Base-by-base conservation (phyloP, 75 land plant genomes). In the Larix kaempferi region DNA sequence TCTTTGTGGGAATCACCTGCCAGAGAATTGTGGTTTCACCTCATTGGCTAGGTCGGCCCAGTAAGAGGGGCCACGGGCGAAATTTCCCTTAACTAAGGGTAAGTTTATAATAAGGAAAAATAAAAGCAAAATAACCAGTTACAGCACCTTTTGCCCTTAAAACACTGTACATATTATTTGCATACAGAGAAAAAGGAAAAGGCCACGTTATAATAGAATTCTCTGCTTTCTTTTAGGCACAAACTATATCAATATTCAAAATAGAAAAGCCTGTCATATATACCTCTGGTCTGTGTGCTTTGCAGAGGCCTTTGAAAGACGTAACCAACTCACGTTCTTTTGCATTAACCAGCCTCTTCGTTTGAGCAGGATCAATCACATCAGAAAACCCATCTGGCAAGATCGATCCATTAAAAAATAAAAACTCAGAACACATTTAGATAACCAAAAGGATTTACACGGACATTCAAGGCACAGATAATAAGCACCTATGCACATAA, bases 321-420 rank as follows among this genome's bases (percentile, higher is more conserved):
- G 21, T 69, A 3, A n/a, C 72, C 49, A 69, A 44, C 72, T 69
- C 72, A 39, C 1, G 39, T 39, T 69, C 72, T 69, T 41, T 69
- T 37, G 72, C 72, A 41, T 69, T 44, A 69, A 69, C 22, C 72
- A 69, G 23, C 72, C 72, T 69, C 72, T 69, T 69, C 13, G 21
- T 33, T 69, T 69, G 41, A 37, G 72, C 5, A 39, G 39, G 72
- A 41, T 69, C 72, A 69, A 69, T 69, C 22, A 69, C 72, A 69
- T 69, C 72, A 35, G 72, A 69, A 69, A 69, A 69, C 72, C 72
- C 72, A 69, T 69, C 72, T 69, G 72, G 8, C 52, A 69, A 69
- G 39, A 39, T 44, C 52, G 5, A 33, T 6, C 7, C 49, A 44
- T 5, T 44, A 0, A 44, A 44, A 44, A 44, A 0, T 5, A 41